Evolutionary conservation across 768 basidiomycete species (phyloP).

Genomic region (Boletus huronensis): DNA sequence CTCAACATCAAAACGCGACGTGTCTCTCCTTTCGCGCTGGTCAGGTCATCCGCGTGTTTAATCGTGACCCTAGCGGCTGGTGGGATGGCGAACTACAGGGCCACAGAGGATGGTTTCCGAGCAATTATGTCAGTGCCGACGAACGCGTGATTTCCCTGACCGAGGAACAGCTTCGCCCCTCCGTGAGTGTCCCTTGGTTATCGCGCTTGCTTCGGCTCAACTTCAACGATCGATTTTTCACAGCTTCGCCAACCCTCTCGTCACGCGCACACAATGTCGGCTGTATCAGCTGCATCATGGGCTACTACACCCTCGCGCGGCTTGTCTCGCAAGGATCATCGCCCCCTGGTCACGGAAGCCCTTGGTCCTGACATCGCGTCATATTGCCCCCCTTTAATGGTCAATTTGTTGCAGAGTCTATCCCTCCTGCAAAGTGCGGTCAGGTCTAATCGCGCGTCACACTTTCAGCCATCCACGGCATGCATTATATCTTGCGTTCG

Average conservation of each 20-base stretch:
- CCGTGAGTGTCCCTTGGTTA: slow-evolving; percentile 34
- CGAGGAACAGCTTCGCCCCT: slow-evolving; percentile 50
- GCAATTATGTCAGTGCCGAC: slow-evolving; percentile 85
- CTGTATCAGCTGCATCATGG: slow-evolving; percentile 54
- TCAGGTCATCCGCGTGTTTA: slow-evolving; percentile 87
- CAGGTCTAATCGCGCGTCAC: slow-evolving; percentile 65
- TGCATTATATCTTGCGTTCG: slow-evolving; percentile 94
- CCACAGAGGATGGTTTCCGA: slow-evolving; percentile 95
- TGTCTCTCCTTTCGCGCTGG: slow-evolving; percentile 89
- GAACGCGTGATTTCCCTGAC: slow-evolving; percentile 47
- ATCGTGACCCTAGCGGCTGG: slow-evolving; percentile 88
- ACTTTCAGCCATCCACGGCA: slow-evolving; percentile 92
- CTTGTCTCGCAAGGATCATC: slow-evolving; percentile 39
- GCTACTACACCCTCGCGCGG: slow-evolving; percentile 41
- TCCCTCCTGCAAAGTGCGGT: slow-evolving; percentile 85
- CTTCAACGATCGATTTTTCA: slow-evolving; percentile 7
- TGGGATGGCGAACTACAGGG: slow-evolving; percentile 97
- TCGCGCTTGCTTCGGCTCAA: neutral
- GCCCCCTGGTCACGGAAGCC: slow-evolving; percentile 44
- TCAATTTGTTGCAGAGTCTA: slow-evolving; percentile 80
- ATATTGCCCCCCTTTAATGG: slow-evolving; percentile 78
- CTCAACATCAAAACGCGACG: slow-evolving; percentile 66
- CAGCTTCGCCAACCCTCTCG: slow-evolving; percentile 36
- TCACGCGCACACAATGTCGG: slow-evolving; percentile 51
- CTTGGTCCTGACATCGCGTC: slow-evolving; percentile 49